phyloP scores from a whole-genome alignment of 257 asterid species.

The Echites panduratus region DNA sequence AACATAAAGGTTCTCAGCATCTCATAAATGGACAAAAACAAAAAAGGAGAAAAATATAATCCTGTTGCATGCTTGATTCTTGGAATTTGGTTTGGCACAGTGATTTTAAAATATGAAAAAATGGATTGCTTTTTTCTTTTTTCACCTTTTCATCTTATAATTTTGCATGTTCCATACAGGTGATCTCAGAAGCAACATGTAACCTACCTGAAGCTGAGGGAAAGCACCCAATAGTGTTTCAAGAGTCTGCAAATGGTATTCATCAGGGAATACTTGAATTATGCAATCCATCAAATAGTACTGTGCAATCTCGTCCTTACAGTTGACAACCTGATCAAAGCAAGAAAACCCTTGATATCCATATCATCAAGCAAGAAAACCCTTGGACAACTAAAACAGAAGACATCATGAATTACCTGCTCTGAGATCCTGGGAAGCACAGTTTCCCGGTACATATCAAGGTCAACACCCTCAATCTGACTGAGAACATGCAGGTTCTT shows the following conservation, averaged over 20 bases:
- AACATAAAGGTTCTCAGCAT: background rate
- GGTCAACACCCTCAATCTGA: constrained; percentile 98
- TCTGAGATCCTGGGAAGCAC: constrained; percentile 96
- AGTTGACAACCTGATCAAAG: constrained; percentile 71
- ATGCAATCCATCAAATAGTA: constrained; percentile 97
- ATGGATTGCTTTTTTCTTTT: too few relatives aligned
- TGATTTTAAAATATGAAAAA: background rate
- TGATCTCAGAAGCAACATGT: constrained; percentile 7
- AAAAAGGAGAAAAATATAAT: background rate
- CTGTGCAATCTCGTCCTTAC: constrained; percentile 98
- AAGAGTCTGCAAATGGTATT: constrained; percentile 94
- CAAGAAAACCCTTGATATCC: constrained; percentile 4
- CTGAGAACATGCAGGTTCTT: constrained; percentile 96
- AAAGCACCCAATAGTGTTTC: constrained; percentile 90
- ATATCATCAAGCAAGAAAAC: background rate
- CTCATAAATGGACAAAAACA: background rate
- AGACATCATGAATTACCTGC: constrained; percentile 60
- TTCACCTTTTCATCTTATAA: background rate
- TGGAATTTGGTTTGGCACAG: background rate
- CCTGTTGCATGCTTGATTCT: background rate
- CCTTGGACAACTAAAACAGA: background rate
- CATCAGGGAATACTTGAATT: constrained; percentile 98
- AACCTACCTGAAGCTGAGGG: constrained; percentile 94
- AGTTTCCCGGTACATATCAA: constrained; percentile 83
- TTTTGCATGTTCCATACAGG: background rate